Evolutionary conservation across 805 yeast species (phyloP), one percentile per base, ranked within the genome.

Genomic region (Wickerhamiella slavikovae): DNA sequence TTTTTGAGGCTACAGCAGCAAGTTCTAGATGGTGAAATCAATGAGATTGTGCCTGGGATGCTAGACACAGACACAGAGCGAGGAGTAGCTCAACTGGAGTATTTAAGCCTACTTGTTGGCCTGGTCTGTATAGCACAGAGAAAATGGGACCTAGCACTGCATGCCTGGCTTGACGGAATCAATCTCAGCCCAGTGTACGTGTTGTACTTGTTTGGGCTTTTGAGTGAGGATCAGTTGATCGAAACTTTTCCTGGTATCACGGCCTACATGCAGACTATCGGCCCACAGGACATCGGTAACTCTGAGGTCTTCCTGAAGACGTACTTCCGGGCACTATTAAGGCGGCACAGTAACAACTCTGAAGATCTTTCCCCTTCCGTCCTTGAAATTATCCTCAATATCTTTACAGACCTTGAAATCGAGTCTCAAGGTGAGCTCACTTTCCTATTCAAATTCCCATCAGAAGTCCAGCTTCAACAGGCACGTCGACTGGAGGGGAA

Each of bases 51-150:
- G 25, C 29, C 46, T 23, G 48, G 50, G 22, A 29, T 56, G 17
- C 44, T 46, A 3, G 30, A 42, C 2, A 38, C 53, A 13, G 47
- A 43, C 14, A 48, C 52, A 9, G 64, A 59, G 35, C 42, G 48
- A 5, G 55, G 49, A 2, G 50, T 52, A 11, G 36, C 48, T 6
- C 58, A 58, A 32, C 38, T 52, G 3, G 53, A 60, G 24, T 61
- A 56, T 31, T 34, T 60, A 14, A 54, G 54, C 19, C 39, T 49
- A n/a, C 38, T 49, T 24, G n/a, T n/a, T n/a, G n/a, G n/a, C n/a
- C n/a, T n/a, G n/a, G n/a, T n/a, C n/a, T n/a, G n/a, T n/a, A n/a
- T n/a, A n/a, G n/a, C n/a, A n/a, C n/a, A n/a, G n/a, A n/a, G n/a
- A n/a, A n/a, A n/a, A n/a, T n/a, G n/a, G n/a, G n/a, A n/a, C n/a